Base-by-base conservation (phyloP, 768 basidiomycete species). In the Auriscalpium microsporum region DNA sequence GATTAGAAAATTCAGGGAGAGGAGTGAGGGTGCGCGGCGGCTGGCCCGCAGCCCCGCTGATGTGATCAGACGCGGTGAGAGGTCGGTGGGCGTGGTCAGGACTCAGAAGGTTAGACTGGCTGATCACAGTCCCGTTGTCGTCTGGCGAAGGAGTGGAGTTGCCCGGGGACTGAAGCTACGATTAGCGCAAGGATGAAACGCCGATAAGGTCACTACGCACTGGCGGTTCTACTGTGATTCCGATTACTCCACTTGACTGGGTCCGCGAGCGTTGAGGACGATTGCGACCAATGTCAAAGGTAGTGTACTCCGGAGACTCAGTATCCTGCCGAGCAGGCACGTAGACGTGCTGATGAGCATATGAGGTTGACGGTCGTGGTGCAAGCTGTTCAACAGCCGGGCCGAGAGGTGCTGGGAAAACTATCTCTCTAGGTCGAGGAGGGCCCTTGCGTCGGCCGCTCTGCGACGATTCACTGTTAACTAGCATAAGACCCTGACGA, bases 91-190 rank as follows among this genome's bases (percentile, higher is more conserved):
- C 60, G 35, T 58, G 45, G 16, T 70, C 68, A 5, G 69, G 69
- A 23, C 68, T 70, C 16, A 70, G 62, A 10, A 70, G 56, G 33
- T 64, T 62, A 9, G 59, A 66, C 9, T 63, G 57, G 14, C 60
- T 61, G n/a, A 53, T 45, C 3, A 36, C 50, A 4, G 61, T 58
- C 28, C 28, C 28, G 28, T 28, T 28, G 21, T 47, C 55, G 6
- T 57, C 51, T 0, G 65, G 62, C 4, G 60, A 56, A 35, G 59
- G 64, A 7, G 56, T 59, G 1, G 59, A 63, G 17, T 58, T 36
- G 0, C 53, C 62, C 0, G 62, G 64, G 1, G 65, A 68, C 64
- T 69, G 55, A 9, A 8, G 7, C 10, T 21, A 34, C 36, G 3
- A 54, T 35, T 6, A 36, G 8, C 52, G 16, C 13, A 6, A 36